Conservation (phyloP, 306 rosid species). For the Lupinus albus region DNA sequence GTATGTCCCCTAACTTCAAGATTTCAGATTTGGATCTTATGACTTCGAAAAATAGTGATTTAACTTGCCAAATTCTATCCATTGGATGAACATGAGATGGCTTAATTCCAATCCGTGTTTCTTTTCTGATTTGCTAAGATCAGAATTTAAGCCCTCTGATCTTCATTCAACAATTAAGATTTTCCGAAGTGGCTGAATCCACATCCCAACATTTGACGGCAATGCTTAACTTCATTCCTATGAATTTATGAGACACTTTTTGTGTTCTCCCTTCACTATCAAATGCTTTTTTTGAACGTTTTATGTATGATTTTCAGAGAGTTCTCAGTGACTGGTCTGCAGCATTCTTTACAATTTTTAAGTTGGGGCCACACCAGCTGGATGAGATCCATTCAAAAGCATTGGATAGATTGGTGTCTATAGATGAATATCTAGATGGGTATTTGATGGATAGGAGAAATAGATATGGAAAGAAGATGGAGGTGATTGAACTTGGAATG, state of each 20-base stretch:
- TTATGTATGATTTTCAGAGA: conserved; percentile 59
- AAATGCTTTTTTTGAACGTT: not conserved
- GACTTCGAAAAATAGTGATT: no score
- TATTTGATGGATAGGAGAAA: conserved; percentile 90
- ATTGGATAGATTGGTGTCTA: conserved; percentile 73
- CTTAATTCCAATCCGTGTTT: conserved; percentile 22
- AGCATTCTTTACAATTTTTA: conserved; percentile 82
- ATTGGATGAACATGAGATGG: no score
- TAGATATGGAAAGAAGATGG: conserved; percentile 93
- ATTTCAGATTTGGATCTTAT: not conserved
- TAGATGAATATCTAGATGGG: conserved; percentile 94
- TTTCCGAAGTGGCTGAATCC: no score
- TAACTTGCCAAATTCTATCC: no score
- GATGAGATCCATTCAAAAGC: conserved; percentile 48
- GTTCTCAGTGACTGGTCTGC: conserved; percentile 92
- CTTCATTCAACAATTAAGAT: no score
- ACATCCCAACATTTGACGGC: no score
- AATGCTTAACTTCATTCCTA: no score
- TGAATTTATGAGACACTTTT: no score
- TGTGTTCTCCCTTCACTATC: no score
- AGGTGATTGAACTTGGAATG: conserved; percentile 93
- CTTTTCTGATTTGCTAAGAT: no score
- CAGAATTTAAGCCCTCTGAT: no score
- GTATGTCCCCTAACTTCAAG: conserved; percentile 55
- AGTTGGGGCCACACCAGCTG: conserved; percentile 64